A percentile compares a stretch with the other conserved stretches of the same genome.
Conservation (phyloP, 495 filamentous ascomycete genomes). For the Penicillium turbatum region DNA sequence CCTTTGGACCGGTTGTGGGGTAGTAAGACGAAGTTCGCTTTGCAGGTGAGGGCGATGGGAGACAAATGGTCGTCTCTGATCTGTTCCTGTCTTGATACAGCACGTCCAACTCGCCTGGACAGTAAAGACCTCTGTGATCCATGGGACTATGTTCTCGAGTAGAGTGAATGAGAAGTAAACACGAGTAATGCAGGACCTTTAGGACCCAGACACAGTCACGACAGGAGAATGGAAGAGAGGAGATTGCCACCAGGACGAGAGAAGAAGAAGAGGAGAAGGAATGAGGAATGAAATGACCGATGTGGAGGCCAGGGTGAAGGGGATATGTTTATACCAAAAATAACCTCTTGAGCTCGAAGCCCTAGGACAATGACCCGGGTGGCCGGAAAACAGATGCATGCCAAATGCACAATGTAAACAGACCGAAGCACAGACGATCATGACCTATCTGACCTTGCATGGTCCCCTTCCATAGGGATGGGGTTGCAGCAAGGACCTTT, state of each 20-base stretch:
- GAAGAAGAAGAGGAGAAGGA: constrained; percentile 10
- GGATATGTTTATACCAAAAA: constrained; percentile 44
- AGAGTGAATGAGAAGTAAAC: constrained; percentile 4
- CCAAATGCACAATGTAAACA: constrained; percentile 45
- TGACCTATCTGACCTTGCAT: constrained; percentile 48
- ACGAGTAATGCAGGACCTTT: constrained; percentile 3
- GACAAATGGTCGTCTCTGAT: constrained; percentile 34
- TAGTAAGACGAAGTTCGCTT: constrained; percentile 38
- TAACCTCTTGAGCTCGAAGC: constrained; percentile 13
- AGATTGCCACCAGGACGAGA: constrained; percentile 10
- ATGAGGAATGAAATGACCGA: constrained; percentile 13
- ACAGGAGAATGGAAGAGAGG: constrained; percentile 6
- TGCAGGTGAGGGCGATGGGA: constrained; percentile 31
- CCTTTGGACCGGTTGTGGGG: constrained; percentile 27
- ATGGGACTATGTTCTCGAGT: constrained; percentile 36
- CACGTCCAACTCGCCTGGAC: constrained; percentile 36
- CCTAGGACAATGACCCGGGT: constrained; percentile 12
- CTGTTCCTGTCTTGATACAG: constrained; percentile 31
- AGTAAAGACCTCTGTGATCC: constrained; percentile 37
- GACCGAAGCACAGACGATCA: constrained; percentile 36
- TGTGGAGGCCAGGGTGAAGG: constrained; percentile 25
- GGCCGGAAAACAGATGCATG: constrained; percentile 34
- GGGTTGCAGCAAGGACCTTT: constrained; percentile 40
- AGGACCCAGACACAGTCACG: constrained; percentile 1
- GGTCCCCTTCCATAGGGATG: constrained; percentile 42